Conservation (phyloP, 192 early-diverging fungal genomes). For the Podila epigama region DNA sequence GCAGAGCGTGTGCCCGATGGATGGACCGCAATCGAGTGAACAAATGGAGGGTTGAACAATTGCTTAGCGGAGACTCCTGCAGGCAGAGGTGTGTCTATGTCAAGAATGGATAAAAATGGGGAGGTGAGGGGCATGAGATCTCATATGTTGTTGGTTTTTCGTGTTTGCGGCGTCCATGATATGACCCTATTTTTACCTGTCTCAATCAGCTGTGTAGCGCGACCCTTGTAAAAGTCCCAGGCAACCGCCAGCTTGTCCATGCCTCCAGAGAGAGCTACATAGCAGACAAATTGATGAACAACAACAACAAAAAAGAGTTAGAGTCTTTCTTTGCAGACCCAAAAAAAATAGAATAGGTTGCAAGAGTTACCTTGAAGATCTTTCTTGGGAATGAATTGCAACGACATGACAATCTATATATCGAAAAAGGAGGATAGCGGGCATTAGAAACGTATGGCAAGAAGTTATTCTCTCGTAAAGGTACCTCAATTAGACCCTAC, state of each 20-base stretch:
- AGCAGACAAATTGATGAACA: background rate
- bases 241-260: constrained; percentile 56
- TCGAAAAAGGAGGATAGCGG: background rate
- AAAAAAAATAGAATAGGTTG: background rate
- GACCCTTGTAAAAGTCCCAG: constrained; percentile 60
- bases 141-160: too few relatives aligned
- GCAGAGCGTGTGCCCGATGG: constrained; percentile 51
- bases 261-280: constrained; percentile 58
- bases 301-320: background rate
- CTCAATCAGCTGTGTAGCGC: constrained; percentile 37
- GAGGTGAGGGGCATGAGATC: too few relatives aligned
- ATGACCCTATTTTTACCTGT: constrained; percentile 40
- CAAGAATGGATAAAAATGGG: background rate
- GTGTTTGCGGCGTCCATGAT: too few relatives aligned
- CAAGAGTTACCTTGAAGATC: constrained; percentile 52
- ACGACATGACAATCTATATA: constrained; percentile 57
- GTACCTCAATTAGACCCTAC: constrained; percentile 30
- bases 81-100: constrained; percentile 24
- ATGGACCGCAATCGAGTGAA: constrained; percentile 53
- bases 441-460: too few relatives aligned
- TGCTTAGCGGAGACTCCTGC: constrained; percentile 35
- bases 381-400: constrained; percentile 54
- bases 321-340: background rate
- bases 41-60: constrained; percentile 64
- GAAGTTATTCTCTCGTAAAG: constrained; percentile 19